phyloP scores from a whole-genome alignment of 2,329 filamentous ascomycete genomes.

The Aureobasidium sp. region DNA sequence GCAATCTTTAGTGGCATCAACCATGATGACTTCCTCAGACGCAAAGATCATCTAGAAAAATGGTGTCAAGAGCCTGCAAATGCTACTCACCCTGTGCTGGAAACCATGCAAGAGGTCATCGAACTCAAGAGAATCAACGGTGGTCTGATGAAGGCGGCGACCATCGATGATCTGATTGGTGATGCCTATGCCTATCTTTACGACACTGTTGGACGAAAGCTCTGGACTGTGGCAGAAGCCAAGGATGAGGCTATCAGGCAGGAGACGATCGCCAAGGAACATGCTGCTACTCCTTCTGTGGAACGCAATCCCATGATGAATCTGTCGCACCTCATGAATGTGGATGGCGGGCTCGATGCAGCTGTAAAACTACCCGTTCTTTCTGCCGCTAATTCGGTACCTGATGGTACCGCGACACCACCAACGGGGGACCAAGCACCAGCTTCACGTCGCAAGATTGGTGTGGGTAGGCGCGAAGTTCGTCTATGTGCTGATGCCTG shows the following conservation, averaged over 20 bases:
- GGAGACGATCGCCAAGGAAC: conserved; percentile 20
- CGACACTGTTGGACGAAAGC: conserved; percentile 54
- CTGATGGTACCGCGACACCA: conserved; percentile 18
- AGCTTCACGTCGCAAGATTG: conserved; percentile 42
- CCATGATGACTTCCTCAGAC: conserved; percentile 57
- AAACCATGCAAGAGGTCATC: conserved; percentile 58
- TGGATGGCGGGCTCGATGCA: conserved; percentile 25
- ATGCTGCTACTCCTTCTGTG: conserved; percentile 17
- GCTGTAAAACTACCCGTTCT: neutral
- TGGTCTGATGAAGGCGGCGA: conserved; percentile 73
- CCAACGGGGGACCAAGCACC: conserved; percentile 16
- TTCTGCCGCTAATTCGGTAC: conserved; percentile 14
- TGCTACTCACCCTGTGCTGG: conserved; percentile 44
- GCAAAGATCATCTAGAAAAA: conserved; percentile 52
- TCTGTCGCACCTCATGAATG: conserved; percentile 28
- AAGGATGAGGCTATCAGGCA: conserved; percentile 17
- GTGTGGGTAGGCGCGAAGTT: conserved; percentile 54
- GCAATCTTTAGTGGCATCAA: conserved; percentile 56
- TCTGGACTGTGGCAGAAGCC: conserved; percentile 36
- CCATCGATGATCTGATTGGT: conserved; percentile 88
- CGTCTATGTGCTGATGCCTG: conserved; percentile 53
- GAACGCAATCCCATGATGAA: conserved; percentile 28
- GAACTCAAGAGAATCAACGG: conserved; percentile 76
- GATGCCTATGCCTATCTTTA: conserved; percentile 82
- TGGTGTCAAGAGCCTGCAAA: conserved; percentile 49